Percentiles rank a stretch among this genome's conserved stretches.
Evolutionary conservation across 257 asterid species (phyloP).

Genomic region (Craterostigma plantagineum): DNA sequence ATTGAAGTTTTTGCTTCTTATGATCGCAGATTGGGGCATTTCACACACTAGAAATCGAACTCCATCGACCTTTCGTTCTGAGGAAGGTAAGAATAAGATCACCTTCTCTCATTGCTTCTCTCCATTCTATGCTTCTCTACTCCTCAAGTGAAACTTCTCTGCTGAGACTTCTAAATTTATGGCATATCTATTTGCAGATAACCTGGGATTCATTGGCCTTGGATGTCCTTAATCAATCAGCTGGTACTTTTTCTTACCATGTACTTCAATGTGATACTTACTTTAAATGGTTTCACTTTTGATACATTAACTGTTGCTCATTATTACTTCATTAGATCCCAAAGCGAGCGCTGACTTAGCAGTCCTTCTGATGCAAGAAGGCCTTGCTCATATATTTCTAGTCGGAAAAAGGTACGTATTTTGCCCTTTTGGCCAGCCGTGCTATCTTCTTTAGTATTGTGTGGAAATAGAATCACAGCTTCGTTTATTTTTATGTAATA

Average conservation of each 20-base stretch:
- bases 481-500: conserved; percentile 10
- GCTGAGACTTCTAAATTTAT: too few species aligned
- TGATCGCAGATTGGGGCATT: conserved; percentile 76
- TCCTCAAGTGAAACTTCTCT: too few species aligned
- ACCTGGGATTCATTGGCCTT: conserved; percentile 78
- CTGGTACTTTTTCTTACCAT: conserved; percentile 32
- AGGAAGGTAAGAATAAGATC: conserved; percentile 49
- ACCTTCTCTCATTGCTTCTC: too few species aligned
- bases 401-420: conserved; percentile 65
- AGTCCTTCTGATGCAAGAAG: conserved; percentile 94
- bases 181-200: conserved; percentile 21
- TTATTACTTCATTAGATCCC: conserved; percentile 39
- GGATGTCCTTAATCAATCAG: conserved; percentile 67
- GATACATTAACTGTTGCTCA: background rate
- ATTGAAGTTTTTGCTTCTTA: conserved; percentile 2
- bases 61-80: conserved; percentile 70
- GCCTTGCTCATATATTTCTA: conserved; percentile 66
- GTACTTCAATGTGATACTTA: too few species aligned
- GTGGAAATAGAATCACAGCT: background rate
- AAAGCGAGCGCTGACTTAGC: conserved; percentile 89
- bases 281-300: too few species aligned
- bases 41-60: conserved; percentile 89
- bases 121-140: too few species aligned
- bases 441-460: background rate
- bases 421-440: background rate